These are phyloP conservation scores for Blastobotrys attinorum DNA, from an alignment of 805 yeast species.

Conservation along the genomic window DNA sequence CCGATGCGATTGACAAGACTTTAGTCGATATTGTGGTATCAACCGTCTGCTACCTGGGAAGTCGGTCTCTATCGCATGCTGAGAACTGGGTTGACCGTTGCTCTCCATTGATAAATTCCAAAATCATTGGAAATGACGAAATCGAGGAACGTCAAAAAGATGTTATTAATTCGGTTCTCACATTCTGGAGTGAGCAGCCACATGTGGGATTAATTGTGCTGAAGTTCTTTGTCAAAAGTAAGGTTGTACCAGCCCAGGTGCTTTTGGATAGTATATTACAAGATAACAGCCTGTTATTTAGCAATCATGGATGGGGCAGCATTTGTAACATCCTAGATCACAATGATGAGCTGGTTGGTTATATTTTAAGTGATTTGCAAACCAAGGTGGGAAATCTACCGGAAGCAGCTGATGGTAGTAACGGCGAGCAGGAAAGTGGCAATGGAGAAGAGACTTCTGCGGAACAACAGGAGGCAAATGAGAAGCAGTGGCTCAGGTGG, in stretches of 20 bases:
- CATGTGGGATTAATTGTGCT: slow-evolving; percentile 55
- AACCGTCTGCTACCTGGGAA: slow-evolving; percentile 72
- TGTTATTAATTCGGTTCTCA: slow-evolving; percentile 48
- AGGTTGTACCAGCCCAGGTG: slow-evolving; percentile 35
- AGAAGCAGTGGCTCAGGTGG: slow-evolving; percentile 1
- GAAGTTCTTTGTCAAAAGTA: slow-evolving; percentile 42
- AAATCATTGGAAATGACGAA: slow-evolving; percentile 19
- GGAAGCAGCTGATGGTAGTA: not conserved
- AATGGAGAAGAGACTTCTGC: no score
- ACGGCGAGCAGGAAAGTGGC: not conserved
- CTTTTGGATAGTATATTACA: slow-evolving; percentile 38
- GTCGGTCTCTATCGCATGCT: slow-evolving; percentile 77
- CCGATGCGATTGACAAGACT: slow-evolving; percentile 35
- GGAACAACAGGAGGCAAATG: not conserved
- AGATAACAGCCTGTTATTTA: slow-evolving; percentile 21
- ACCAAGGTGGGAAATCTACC: not conserved
- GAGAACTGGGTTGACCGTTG: slow-evolving; percentile 45
- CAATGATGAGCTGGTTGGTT: not conserved
- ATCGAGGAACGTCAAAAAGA: slow-evolving; percentile 30
- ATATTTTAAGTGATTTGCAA: no score
- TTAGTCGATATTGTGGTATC: slow-evolving; percentile 59
- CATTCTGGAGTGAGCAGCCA: slow-evolving; percentile 60
- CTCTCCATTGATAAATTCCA: slow-evolving; percentile 32
- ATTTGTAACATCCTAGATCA: not conserved
- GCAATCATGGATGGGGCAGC: slow-evolving; percentile 23